phyloP scores from a whole-genome alignment of 257 asterid species.

The Solanum pennellii region DNA sequence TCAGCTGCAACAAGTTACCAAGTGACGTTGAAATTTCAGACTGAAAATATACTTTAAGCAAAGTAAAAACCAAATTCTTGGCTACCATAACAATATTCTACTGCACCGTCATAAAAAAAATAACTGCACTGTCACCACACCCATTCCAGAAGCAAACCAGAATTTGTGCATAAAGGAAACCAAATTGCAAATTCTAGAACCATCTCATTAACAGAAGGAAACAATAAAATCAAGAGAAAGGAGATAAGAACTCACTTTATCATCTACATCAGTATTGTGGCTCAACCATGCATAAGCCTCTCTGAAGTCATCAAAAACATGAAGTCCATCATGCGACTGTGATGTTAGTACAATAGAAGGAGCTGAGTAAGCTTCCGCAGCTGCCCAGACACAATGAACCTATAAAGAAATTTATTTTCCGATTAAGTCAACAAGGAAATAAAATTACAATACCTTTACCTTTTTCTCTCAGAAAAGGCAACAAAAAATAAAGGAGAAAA shows the following conservation, averaged over 20 bases:
- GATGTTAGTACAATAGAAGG: conserved; percentile 95
- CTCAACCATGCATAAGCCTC: conserved; percentile 99
- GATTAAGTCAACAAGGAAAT: conserved; percentile 5
- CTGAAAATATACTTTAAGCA: background rate
- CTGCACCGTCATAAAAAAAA: background rate
- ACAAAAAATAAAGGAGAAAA: background rate
- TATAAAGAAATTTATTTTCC: conserved; percentile 6
- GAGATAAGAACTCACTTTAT: conserved; percentile 49
- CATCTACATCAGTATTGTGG: conserved; percentile 97
- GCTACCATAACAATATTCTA: background rate
- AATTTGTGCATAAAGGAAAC: background rate
- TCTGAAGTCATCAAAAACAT: conserved; percentile 98
- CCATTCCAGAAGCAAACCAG: background rate
- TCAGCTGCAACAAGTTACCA: background rate
- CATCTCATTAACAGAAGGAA: background rate
- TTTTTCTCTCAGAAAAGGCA: conserved; percentile 1
- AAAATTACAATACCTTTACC: background rate
- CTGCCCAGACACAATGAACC: conserved; percentile 99
- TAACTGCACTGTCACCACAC: background rate
- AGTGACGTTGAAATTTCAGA: background rate
- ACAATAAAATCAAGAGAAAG: background rate
- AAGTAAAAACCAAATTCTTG: background rate
- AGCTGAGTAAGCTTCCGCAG: conserved; percentile 99
- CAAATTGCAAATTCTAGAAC: background rate
- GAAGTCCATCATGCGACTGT: conserved; percentile 78